phyloP scores from a whole-genome alignment of 1,284 basidiomycete genomes.

The Melampsora americana region DNA sequence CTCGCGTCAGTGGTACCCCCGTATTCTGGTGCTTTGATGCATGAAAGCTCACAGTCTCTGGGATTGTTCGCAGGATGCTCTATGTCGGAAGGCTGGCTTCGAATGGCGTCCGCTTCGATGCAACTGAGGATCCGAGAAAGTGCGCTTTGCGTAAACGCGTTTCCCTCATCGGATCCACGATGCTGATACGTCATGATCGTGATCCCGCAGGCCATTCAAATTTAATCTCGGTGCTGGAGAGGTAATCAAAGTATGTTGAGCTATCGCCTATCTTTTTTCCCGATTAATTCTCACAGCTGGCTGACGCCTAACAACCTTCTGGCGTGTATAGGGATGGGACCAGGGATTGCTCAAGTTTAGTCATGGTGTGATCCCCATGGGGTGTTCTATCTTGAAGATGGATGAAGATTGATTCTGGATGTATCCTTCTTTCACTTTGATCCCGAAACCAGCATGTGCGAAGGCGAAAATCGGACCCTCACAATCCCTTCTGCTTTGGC shows the following conservation, averaged over 20 bases:
- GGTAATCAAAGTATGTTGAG: constrained; percentile 33
- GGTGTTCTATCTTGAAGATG: background rate
- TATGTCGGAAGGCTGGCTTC: constrained; percentile 30
- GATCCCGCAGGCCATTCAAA: constrained; percentile 18
- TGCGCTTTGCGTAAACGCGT: background rate
- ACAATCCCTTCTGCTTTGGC: constrained; percentile 31
- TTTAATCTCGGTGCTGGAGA: constrained; percentile 32
- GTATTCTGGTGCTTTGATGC: background rate
- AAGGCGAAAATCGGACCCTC: constrained; percentile 24
- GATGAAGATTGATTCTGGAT: too few relatives aligned
- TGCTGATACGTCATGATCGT: background rate
- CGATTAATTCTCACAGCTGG: background rate
- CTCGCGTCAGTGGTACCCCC: constrained; percentile 16
- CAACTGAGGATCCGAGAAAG: constrained; percentile 20
- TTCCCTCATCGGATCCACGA: background rate
- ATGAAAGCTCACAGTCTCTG: background rate
- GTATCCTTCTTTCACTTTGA: background rate
- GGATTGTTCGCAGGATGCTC: constrained; percentile 1
- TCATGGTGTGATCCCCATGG: background rate
- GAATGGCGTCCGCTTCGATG: constrained; percentile 28
- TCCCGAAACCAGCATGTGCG: constrained; percentile 25
- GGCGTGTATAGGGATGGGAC: constrained; percentile 34
- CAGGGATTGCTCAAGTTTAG: constrained; percentile 21
- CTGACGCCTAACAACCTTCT: background rate
- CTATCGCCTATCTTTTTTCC: background rate